Percentiles rank a stretch among this genome's conserved stretches.
Evolutionary conservation across 2,329 filamentous ascomycete species (phyloP).

Genomic region (Podosphaera xanthii): DNA sequence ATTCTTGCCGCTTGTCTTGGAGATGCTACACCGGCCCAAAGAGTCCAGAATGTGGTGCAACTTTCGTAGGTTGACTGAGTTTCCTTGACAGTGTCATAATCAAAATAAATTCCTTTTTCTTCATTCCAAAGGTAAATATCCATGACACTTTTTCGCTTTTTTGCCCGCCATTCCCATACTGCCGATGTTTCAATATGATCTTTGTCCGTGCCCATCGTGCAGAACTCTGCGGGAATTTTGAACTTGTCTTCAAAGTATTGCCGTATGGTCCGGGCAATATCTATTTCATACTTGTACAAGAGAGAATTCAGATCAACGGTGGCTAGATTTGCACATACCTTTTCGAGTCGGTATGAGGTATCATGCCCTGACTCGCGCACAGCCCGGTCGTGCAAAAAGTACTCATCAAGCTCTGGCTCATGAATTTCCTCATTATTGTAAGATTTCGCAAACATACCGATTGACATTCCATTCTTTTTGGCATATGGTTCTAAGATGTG

Average conservation of each 20-base stretch:
- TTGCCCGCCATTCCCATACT: conserved; percentile 73
- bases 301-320: conserved; percentile 89
- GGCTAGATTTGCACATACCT: conserved; percentile 65
- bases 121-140: conserved; percentile 92
- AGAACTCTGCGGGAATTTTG: conserved; percentile 63
- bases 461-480: conserved; percentile 48
- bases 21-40: conserved; percentile 80
- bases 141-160: conserved; percentile 61
- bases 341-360: conserved; percentile 81
- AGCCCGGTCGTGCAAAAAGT: conserved; percentile 87
- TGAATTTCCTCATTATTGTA: conserved; percentile 60
- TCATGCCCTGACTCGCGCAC: conserved; percentile 94
- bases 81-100: conserved; percentile 74
- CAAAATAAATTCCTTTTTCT: conserved; percentile 85
- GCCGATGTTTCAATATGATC: conserved; percentile 62
- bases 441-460: conserved; percentile 64
- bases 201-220: conserved; percentile 39
- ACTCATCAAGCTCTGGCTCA: conserved; percentile 80
- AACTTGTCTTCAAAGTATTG: conserved; percentile 66
- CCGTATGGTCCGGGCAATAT: conserved; percentile 73
- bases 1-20: conserved; percentile 70
- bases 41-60: conserved; percentile 87
- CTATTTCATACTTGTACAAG: conserved; percentile 89
- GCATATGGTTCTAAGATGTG: conserved; percentile 19
- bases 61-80: conserved; percentile 68